These are phyloP conservation scores for Pseudisothecium myosuroides DNA, from an alignment of 225 moss, liverwort and hornwort species.

Conservation along the genomic window DNA sequence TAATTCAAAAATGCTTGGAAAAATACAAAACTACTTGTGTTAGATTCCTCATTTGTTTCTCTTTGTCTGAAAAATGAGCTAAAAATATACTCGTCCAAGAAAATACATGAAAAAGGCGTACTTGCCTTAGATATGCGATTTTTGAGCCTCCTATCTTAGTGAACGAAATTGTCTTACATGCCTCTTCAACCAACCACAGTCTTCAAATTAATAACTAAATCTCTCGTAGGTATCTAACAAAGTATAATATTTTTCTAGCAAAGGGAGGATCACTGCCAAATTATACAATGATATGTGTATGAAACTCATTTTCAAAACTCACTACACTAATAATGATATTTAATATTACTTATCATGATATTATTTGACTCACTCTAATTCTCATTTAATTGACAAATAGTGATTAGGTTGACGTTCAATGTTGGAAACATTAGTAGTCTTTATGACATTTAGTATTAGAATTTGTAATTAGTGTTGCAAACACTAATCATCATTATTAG, in stretches of 20 bases:
- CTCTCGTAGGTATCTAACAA: fast-evolving
- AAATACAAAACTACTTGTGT: no score
- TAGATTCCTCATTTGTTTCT: no score
- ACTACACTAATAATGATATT: neutral
- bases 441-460: neutral
- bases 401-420: no score
- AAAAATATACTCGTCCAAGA: no score
- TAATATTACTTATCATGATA: neutral
- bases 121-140: no score
- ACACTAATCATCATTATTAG: neutral
- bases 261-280: fast-evolving
- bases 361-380: fast-evolving
- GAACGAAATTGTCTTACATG: no score
- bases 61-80: no score
- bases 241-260: fast-evolving
- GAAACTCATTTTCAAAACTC: neutral
- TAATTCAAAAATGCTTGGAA: no score
- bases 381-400: neutral
- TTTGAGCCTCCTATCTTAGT: no score
- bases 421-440: neutral
- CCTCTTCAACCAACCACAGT: neutral
- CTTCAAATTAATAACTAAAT: no score
- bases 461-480: neutral
- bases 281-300: neutral
- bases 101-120: no score